Percentiles rank a stretch among this genome's conserved stretches.
phyloP scores from a whole-genome alignment of 2,329 filamentous ascomycete species.

The Thelonectria blattea region DNA sequence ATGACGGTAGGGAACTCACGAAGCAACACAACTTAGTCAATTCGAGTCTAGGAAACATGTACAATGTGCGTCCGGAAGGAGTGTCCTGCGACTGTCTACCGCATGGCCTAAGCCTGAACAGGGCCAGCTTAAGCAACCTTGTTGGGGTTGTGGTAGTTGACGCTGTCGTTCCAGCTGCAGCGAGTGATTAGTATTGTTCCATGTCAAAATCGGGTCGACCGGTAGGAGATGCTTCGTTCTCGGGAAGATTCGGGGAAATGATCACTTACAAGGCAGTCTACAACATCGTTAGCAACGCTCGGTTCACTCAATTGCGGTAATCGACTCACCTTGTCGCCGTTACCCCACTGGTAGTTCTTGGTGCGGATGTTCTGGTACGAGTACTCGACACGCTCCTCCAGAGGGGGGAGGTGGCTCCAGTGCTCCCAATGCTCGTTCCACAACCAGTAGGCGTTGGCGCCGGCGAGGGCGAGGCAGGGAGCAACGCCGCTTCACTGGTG shows the following conservation, averaged over 20 bases:
- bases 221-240: not conserved
- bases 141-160: slow-evolving; percentile 98
- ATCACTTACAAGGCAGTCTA: slow-evolving; percentile 60
- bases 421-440: slow-evolving; percentile 99
- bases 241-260: not conserved
- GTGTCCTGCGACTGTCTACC: slow-evolving; percentile 38
- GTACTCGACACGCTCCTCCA: slow-evolving; percentile 93
- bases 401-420: slow-evolving; percentile 81
- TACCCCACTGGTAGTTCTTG: slow-evolving; percentile 94
- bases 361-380: slow-evolving; percentile 96
- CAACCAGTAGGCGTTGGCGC: slow-evolving; percentile 84
- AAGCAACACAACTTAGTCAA: slow-evolving; percentile 32
- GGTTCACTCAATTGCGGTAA: not conserved
- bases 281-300: slow-evolving; percentile 34
- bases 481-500: slow-evolving; percentile 67
- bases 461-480: slow-evolving; percentile 73
- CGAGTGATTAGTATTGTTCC: slow-evolving; percentile 28
- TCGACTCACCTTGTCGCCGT: slow-evolving; percentile 84
- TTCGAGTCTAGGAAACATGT: slow-evolving; percentile 45
- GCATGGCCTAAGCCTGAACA: slow-evolving; percentile 9
- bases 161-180: slow-evolving; percentile 84
- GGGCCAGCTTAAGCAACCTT: slow-evolving; percentile 58
- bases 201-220: not conserved
- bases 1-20: not conserved
- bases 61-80: slow-evolving; percentile 39